Conservation (phyloP, 2,329 filamentous ascomycete genomes). For the Xylariaceae sp. region DNA sequence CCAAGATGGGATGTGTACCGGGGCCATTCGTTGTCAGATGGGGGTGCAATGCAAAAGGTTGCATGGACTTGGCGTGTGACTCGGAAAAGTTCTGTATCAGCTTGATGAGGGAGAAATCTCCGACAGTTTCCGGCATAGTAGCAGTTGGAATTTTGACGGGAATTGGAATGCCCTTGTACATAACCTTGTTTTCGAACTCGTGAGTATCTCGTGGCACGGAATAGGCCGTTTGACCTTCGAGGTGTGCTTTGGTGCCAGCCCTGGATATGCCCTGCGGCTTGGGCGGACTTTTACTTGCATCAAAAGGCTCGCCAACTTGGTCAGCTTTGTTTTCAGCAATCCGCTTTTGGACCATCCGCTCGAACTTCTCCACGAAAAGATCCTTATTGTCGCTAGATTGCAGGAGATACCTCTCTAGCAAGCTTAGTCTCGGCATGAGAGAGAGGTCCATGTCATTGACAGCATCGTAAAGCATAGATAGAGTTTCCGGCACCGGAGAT, state of each 20-base stretch:
- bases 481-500: conserved; percentile 83
- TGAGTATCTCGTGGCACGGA: conserved; percentile 91
- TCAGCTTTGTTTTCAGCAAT: conserved; percentile 68
- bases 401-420: conserved; percentile 83
- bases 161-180: conserved; percentile 96
- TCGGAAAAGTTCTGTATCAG: conserved; percentile 93
- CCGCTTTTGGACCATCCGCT: conserved; percentile 87
- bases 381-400: conserved; percentile 94
- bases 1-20: conserved; percentile 91
- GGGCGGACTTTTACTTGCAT: conserved; percentile 57
- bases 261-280: conserved; percentile 60
- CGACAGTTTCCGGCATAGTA: conserved; percentile 92
- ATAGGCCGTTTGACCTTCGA: conserved; percentile 71
- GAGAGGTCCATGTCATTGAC: conserved; percentile 98
- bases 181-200: conserved; percentile 93
- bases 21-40: conserved; percentile 93
- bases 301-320: conserved; percentile 50
- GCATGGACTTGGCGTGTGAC: conserved; percentile 79
- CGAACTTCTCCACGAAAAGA: conserved; percentile 96
- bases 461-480: conserved; percentile 86
- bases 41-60: conserved; percentile 84
- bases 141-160: conserved; percentile 96
- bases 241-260: conserved; percentile 67
- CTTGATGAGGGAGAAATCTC: conserved; percentile 97
- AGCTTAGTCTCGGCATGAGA: conserved; percentile 83